These are phyloP conservation scores for Hibiscus mutabilis DNA, from an alignment of 345 rosid species.

Conservation along the genomic window DNA sequence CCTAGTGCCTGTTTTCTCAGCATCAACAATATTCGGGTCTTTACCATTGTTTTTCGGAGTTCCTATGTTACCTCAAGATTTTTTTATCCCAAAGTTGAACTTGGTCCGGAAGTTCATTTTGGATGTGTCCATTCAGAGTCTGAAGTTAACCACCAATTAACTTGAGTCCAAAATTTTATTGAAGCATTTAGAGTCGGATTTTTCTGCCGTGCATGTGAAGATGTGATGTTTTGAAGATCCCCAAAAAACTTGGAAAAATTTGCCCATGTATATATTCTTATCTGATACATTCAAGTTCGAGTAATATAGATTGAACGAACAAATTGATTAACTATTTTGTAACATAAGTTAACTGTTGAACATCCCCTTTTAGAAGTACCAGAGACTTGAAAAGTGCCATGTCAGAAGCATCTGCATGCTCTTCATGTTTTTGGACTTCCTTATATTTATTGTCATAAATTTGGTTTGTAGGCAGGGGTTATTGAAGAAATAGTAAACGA, in stretches of 20 bases:
- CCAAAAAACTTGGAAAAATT: not conserved
- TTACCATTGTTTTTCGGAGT: not conserved
- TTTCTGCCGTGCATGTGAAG: not conserved
- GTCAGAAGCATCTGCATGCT: conserved; percentile 2
- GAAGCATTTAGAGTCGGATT: no score
- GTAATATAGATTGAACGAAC: not conserved
- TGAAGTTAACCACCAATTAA: no score
- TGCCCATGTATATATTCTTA: not conserved
- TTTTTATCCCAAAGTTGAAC: not conserved
- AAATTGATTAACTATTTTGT: not conserved
- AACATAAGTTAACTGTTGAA: no score
- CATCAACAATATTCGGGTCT: no score
- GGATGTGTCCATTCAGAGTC: not conserved
- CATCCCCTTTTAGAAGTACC: not conserved
- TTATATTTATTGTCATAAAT: not conserved
- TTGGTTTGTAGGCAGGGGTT: conserved; percentile 35
- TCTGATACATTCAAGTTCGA: not conserved
- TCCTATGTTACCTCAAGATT: no score
- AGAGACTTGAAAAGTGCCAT: not conserved
- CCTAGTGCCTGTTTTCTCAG: not conserved
- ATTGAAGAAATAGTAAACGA: conserved; percentile 44
- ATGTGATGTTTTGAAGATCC: no score
- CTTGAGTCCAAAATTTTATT: no score
- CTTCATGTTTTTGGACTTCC: not conserved
- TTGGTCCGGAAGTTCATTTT: not conserved